Evolutionary conservation across 257 asterid species (phyloP), one percentile per base, ranked within the genome.

Genomic region (Primulina eburnea): DNA sequence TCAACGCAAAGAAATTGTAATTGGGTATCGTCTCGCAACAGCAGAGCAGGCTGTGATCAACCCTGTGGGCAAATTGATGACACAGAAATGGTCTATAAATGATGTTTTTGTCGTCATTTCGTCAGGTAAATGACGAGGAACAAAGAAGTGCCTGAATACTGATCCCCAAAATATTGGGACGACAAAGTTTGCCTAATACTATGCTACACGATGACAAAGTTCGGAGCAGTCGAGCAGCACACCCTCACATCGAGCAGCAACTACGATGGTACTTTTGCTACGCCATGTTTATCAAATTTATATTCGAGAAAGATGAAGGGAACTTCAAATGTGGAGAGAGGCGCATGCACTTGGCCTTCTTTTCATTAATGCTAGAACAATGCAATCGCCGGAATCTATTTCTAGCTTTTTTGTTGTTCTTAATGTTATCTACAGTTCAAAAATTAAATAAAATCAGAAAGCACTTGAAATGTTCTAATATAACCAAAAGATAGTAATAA

Each of bases 31-130:
- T 73, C 81, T 83, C 43, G 92, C 95, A 47, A 62, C 81, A 24
- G 85, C 82, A 60, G 98, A 92, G 77, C 86, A 88, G 35, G 97
- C 98, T 8, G 85, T 90, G 64, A 88, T 92, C 52, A 92, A 92
- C 83, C 97, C 97, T 3, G 82, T 70, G 62, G 79, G 76, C 79
- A 92, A 92, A 80, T 80, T 86, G 33, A 77, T 71, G 21, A 86
- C 79, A 14, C 85, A 74, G 20, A 92, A 90, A 71, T 92, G 98
- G 98, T 92, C 96, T 50, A 85, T 80, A 3, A 88, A 90, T 61
- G 96, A 90, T 68, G 93, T 92, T 65, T 90, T 92, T 73, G 92
- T 92, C 63, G 96, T 92, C 75, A 88, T 92, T 77, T 88, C 92
- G 56, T 71, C 72, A 0, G 87, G 88, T 24, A 92, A 84, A 70